A percentile compares a stretch with the other conserved stretches of the same genome.
Evolutionary conservation across 768 basidiomycete species (phyloP).

Genomic region (Russula abietina): DNA sequence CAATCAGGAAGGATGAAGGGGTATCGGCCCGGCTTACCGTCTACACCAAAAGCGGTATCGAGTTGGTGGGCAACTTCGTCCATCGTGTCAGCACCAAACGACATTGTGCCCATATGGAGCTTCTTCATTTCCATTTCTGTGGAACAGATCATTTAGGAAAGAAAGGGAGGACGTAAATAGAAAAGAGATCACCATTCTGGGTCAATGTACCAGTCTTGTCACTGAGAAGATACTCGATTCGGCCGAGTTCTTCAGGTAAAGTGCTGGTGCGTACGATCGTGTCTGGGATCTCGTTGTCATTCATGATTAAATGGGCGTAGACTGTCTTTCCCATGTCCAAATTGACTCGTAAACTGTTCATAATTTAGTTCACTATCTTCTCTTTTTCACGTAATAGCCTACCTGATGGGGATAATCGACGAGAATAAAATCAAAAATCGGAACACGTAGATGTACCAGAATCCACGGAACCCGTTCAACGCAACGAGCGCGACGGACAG

Average conservation of each 20-base stretch:
- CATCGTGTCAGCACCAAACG: conserved; percentile 97
- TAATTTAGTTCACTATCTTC: neutral
- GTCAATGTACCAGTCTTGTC: conserved; percentile 99
- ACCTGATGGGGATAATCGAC: conserved; percentile 99
- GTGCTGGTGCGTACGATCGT: conserved; percentile 98
- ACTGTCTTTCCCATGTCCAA: conserved; percentile 99
- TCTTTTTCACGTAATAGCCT: conserved; percentile 24
- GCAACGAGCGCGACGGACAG: conserved; percentile 90
- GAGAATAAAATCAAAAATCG: conserved; percentile 97
- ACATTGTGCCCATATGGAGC: conserved; percentile 97
- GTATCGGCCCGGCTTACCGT: conserved; percentile 38
- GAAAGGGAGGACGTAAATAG: neutral
- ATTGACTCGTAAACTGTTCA: conserved; percentile 86
- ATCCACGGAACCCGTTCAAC: conserved; percentile 90
- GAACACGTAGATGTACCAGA: conserved; percentile 95
- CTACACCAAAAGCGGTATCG: conserved; percentile 73
- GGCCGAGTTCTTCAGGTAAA: conserved; percentile 90
- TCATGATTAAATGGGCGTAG: conserved; percentile 93
- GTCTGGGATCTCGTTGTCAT: conserved; percentile 84
- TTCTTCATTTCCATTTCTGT: conserved; percentile 99
- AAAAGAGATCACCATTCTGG: conserved; percentile 69
- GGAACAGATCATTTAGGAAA: neutral
- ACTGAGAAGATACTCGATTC: conserved; percentile 92
- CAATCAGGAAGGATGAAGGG: neutral
- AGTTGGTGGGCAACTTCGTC: conserved; percentile 94